Base-by-base conservation (phyloP, 2,329 filamentous ascomycete species). In the Trichoderma arundinaceum region DNA sequence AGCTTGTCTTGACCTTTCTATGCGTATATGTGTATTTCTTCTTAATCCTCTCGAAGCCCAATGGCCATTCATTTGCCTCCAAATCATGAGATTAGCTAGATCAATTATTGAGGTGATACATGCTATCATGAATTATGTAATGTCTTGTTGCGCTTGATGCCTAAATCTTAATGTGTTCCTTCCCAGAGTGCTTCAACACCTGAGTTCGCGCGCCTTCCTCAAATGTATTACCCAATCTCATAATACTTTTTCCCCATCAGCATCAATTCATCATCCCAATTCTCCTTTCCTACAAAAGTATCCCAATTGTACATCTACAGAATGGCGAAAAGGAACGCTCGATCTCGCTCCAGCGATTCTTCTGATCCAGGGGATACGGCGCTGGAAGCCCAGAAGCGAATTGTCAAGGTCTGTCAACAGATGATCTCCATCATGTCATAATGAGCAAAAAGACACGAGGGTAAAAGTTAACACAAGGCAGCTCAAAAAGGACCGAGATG, bases 401-500 rank as follows among this genome's bases (percentile, higher is more conserved):
- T 77, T 32, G 35, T 68, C 1, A 67, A 73, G 68, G 76, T 73
- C 67, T 8, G 43, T 46, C 10, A 12, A n/a, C 17, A 19, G 19
- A 46, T n/a, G 2, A 2, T 1, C 22, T 3, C 7, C 33, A 22
- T 32, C 32, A 39, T 6, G 7, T 15, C 8, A 28, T 28, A 4
- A 28, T n/a, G 35, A 6, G 35, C 7, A 38, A 28, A 10, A 15
- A 9, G n/a, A 35, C 41, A 12, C 15, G 4, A 22, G 12, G 1
- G 1, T 19, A 44, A 8, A 52, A 8, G 8, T 39, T 69, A 1
- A 72, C 6, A 9, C 6, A n/a, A 9, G 13, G 1, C 13, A 78
- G 77, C 62, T 78, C 7, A 77, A 74, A 43, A 74, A 65, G 17
- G 69, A 75, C 43, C 73, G 75, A n/a, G 70, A 72, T 43, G 68